phyloP scores from a whole-genome alignment of 441 rosid genomes.

The Dalechampia spathulata region DNA sequence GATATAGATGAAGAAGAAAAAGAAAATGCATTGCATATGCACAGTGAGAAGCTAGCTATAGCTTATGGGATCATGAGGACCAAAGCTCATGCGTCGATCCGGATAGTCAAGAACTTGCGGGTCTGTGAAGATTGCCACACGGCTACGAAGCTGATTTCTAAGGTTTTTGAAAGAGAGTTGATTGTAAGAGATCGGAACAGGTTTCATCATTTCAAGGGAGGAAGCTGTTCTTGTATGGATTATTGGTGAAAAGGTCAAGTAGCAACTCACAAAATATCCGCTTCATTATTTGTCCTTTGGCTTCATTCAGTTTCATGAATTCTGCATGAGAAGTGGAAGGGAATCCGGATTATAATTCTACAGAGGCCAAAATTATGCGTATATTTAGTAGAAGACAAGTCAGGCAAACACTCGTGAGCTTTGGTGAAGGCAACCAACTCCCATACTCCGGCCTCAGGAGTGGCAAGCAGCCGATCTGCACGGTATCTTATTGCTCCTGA shows the following conservation, averaged over 20 bases:
- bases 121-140: slow-evolving; percentile 64
- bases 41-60: slow-evolving; percentile 71
- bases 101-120: slow-evolving; percentile 57
- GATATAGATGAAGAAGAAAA: slow-evolving; percentile 64
- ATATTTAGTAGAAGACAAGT: too few relatives aligned
- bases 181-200: slow-evolving; percentile 52
- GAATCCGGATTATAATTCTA: too few relatives aligned
- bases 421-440: too few relatives aligned
- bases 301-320: too few relatives aligned
- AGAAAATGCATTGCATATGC: slow-evolving; percentile 45
- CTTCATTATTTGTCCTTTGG: too few relatives aligned
- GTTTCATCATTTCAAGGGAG: slow-evolving; percentile 54
- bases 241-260: slow-evolving; percentile 36
- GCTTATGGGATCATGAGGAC: slow-evolving; percentile 41
- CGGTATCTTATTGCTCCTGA: too few relatives aligned
- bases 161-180: slow-evolving; percentile 43
- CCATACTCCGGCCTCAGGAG: too few relatives aligned
- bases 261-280: background rate
- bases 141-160: slow-evolving; percentile 50
- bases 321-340: too few relatives aligned
- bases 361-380: too few relatives aligned
- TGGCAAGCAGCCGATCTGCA: too few relatives aligned
- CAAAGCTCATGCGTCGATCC: slow-evolving; percentile 23
- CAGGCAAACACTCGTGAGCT: too few relatives aligned
- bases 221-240: slow-evolving; percentile 52